These are phyloP conservation scores for Crithidia fasciculata DNA, from an alignment of 208 protist species.

Conservation along the genomic window DNA sequence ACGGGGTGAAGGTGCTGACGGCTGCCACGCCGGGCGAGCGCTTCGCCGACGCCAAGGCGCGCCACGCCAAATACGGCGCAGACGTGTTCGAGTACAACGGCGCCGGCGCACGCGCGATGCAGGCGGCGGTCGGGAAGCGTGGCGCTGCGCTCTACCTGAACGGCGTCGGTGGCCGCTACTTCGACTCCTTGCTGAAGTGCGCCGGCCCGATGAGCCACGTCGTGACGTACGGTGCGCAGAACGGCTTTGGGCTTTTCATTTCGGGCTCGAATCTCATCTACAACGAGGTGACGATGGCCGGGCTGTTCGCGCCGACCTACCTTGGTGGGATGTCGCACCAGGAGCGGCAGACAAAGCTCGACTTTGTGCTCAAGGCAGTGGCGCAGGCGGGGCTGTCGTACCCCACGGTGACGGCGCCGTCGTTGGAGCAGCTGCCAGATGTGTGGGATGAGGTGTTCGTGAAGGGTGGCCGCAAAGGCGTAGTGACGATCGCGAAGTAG, in stretches of 20 bases:
- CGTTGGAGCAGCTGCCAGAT: slow-evolving; percentile 66
- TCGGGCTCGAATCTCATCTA: slow-evolving; percentile 72
- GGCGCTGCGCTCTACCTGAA: slow-evolving; percentile 69
- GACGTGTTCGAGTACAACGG: slow-evolving; percentile 77
- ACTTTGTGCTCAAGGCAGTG: slow-evolving; percentile 62
- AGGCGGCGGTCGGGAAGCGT: slow-evolving; percentile 38
- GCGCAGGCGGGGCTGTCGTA: slow-evolving; percentile 48
- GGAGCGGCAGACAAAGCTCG: slow-evolving; percentile 69
- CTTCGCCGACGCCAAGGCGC: slow-evolving; percentile 58
- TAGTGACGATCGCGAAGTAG: slow-evolving; percentile 42
- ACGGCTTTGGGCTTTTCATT: slow-evolving; percentile 71
- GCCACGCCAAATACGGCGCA: slow-evolving; percentile 54
- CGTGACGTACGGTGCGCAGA: slow-evolving; percentile 82
- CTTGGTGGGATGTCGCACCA: slow-evolving; percentile 44
- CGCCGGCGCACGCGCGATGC: slow-evolving; percentile 55
- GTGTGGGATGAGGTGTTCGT: slow-evolving; percentile 82
- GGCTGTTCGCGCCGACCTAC: slow-evolving; percentile 67
- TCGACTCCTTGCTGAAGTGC: slow-evolving; percentile 73
- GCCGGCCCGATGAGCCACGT: slow-evolving; percentile 55
- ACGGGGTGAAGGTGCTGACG: slow-evolving; percentile 60
- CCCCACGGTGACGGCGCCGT: slow-evolving; percentile 45
- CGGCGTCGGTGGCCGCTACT: slow-evolving; percentile 69
- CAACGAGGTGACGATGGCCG: slow-evolving; percentile 78
- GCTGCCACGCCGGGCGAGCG: slow-evolving; percentile 68
- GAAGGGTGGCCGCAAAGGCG: slow-evolving; percentile 65